phyloP scores from a whole-genome alignment of 2,329 filamentous ascomycete species.

The Ambrosiella xylebori region DNA sequence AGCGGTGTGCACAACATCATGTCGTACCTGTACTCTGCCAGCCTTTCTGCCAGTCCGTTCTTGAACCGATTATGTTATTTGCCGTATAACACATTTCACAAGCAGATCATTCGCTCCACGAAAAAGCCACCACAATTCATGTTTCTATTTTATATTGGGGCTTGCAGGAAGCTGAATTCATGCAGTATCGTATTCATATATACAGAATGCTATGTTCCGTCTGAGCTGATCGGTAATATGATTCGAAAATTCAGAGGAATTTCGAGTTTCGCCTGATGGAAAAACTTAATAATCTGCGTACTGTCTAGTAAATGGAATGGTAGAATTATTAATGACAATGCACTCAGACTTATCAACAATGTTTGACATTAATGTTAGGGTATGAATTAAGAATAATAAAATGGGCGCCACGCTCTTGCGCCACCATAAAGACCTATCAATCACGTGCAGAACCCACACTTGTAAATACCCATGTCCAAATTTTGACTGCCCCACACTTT shows the following conservation, averaged over 20 bases:
- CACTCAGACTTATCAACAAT: background rate
- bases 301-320: background rate
- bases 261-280: no score
- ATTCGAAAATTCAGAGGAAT: background rate
- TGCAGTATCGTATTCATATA: background rate
- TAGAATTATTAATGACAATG: background rate
- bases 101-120: background rate
- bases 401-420: background rate
- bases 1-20: background rate
- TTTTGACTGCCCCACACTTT: slow-evolving; percentile 5
- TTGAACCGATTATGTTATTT: background rate
- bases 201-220: background rate
- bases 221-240: background rate
- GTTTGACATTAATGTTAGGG: background rate
- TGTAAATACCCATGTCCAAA: background rate
- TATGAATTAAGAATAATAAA: background rate
- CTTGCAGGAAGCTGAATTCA: background rate
- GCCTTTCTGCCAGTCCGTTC: background rate
- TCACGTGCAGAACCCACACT: slow-evolving; percentile 10
- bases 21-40: background rate
- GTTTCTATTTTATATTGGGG: background rate
- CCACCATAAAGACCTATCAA: slow-evolving; percentile 1
- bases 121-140: background rate
- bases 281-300: no score
- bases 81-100: background rate